Evolutionary conservation across 768 basidiomycete species (phyloP), one percentile per base, ranked within the genome.

Genomic region (Symmetrospora coprosmae): DNA sequence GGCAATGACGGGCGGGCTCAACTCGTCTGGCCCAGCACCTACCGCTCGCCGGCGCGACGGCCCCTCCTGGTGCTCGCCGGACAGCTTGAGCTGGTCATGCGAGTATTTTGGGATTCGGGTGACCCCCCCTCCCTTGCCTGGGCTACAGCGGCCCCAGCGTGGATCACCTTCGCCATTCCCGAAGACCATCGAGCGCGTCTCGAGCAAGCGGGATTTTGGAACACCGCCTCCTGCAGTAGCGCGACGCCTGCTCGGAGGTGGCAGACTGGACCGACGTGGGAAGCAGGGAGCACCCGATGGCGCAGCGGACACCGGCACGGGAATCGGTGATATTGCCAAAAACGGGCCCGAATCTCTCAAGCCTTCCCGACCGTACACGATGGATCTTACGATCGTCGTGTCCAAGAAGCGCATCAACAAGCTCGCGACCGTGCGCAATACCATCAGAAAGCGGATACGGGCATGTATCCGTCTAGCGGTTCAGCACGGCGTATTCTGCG

Each of bases 311-410:
- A n/a, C n/a, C n/a, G n/a, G n/a, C n/a, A n/a, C n/a, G n/a, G n/a
- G n/a, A n/a, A n/a, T n/a, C n/a, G n/a, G n/a, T n/a, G n/a, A n/a
- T n/a, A n/a, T n/a, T n/a, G n/a, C n/a, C n/a, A n/a, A n/a, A n/a
- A n/a, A n/a, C n/a, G n/a, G n/a, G n/a, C n/a, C n/a, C n/a, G n/a
- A n/a, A n/a, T n/a, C n/a, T n/a, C n/a, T n/a, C n/a, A n/a, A n/a
- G n/a, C n/a, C n/a, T n/a, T n/a, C n/a, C n/a, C n/a, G n/a, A 45
- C 23, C 55, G 19, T 58, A 45, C 37, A 47, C 7, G 14, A 58
- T 58, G 55, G 30, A 39, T 5, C 43, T 58, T 6, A 58, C 40
- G 4, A 58, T 58, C 41, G 25, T 46, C 4, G 23, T 58, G 4
- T 30, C 38, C 40, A 58, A 58, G 34, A 19, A 33, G 8, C 33